Conservation (phyloP, 2,329 filamentous ascomycete species). For the Penicillium sp. region DNA sequence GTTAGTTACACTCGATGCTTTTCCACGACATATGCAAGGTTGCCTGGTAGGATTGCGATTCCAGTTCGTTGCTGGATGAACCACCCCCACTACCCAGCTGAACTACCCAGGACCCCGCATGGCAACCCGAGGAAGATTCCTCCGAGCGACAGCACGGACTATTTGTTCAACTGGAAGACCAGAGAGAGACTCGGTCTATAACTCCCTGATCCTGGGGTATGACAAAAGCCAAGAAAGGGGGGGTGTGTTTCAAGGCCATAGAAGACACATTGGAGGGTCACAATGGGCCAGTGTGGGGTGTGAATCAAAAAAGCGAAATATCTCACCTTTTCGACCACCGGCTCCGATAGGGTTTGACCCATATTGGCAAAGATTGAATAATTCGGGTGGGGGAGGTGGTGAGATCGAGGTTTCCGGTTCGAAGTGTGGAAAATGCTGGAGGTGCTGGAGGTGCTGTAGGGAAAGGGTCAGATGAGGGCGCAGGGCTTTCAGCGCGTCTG, state of each 20-base stretch:
- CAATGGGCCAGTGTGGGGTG: conserved; percentile 28
- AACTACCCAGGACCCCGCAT: conserved; percentile 10
- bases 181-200: neutral
- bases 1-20: neutral
- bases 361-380: conserved; percentile 55
- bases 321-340: conserved; percentile 96
- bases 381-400: conserved; percentile 16
- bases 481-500: conserved; percentile 29
- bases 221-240: neutral
- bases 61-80: neutral
- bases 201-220: neutral
- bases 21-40: neutral
- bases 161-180: neutral
- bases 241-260: neutral
- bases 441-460: conserved; percentile 20
- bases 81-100: conserved; percentile 10
- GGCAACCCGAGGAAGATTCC: conserved; percentile 5
- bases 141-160: neutral
- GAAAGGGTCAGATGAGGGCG: conserved; percentile 30
- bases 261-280: neutral
- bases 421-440: conserved; percentile 19
- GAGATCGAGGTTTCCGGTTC: conserved; percentile 13
- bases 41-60: conserved; percentile 1
- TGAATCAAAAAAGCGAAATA: conserved; percentile 12
- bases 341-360: conserved; percentile 99